These are phyloP conservation scores for Sporopachydermia cereana DNA, from an alignment of 1,139 yeast species.

Conservation along the genomic window DNA sequence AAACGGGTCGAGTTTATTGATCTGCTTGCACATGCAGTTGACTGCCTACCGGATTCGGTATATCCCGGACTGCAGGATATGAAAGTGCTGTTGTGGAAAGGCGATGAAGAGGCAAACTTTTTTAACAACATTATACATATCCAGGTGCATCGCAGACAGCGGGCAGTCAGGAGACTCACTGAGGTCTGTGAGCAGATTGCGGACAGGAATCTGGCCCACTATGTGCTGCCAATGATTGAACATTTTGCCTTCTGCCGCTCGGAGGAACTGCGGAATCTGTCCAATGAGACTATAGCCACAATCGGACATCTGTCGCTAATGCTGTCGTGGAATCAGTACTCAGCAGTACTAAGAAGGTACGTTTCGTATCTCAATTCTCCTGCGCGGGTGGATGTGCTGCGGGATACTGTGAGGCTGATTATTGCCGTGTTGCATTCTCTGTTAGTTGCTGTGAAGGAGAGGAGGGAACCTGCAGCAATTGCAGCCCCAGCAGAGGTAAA, in stretches of 20 bases:
- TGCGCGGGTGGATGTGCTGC: slow-evolving; percentile 39
- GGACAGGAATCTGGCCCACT: slow-evolving; percentile 60
- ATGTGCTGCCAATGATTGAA: slow-evolving; percentile 76
- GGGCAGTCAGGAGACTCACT: slow-evolving; percentile 59
- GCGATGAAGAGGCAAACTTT: slow-evolving; percentile 79
- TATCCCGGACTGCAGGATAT: slow-evolving; percentile 52
- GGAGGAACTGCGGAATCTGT: slow-evolving; percentile 57
- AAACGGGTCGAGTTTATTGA: slow-evolving; percentile 62
- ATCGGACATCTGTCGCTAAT: slow-evolving; percentile 48
- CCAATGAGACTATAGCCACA: slow-evolving; percentile 59
- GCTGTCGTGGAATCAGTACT: slow-evolving; percentile 71
- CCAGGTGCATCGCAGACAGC: slow-evolving; percentile 76
- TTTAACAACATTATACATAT: slow-evolving; percentile 74
- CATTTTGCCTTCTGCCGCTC: slow-evolving; percentile 51
- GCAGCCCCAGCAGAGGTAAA: slow-evolving; percentile 6
- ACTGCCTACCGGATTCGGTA: slow-evolving; percentile 26
- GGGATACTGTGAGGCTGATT: slow-evolving; percentile 49
- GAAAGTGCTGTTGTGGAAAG: slow-evolving; percentile 49
- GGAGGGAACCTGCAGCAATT: slow-evolving; percentile 5
- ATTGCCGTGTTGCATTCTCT: slow-evolving; percentile 48
- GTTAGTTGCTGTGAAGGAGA: not conserved
- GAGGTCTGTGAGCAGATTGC: slow-evolving; percentile 31
- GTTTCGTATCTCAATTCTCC: slow-evolving; percentile 36
- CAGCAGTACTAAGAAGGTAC: slow-evolving; percentile 64
- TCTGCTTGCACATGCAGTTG: slow-evolving; percentile 54